phyloP scores from a whole-genome alignment of 2,329 filamentous ascomycete genomes.

The Davidsoniella virescens region DNA sequence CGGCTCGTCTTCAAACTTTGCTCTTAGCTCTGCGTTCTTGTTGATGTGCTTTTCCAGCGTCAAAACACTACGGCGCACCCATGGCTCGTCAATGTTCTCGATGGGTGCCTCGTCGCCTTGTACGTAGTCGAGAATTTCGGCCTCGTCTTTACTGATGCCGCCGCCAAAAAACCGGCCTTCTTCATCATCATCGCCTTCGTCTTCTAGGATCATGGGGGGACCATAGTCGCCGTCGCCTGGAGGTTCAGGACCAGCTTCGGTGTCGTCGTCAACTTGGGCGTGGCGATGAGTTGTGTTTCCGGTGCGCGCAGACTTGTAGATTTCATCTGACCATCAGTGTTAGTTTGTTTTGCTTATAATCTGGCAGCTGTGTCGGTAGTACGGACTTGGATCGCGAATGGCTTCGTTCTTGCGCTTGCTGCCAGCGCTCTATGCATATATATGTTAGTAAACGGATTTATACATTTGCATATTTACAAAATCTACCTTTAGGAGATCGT shows the following conservation, averaged over 20 bases:
- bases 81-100: conserved; percentile 68
- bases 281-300: conserved; percentile 27
- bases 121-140: conserved; percentile 74
- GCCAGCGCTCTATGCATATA: conserved; percentile 5
- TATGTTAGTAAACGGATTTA: conserved; percentile 15
- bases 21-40: conserved; percentile 78
- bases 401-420: conserved; percentile 50
- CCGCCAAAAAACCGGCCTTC: conserved; percentile 93
- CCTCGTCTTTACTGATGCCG: conserved; percentile 67
- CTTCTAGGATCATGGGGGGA: conserved; percentile 27
- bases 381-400: conserved; percentile 44
- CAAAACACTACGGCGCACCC: conserved; percentile 67
- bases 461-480: background rate
- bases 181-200: conserved; percentile 37
- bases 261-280: conserved; percentile 27
- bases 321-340: conserved; percentile 28
- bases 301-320: conserved; percentile 47
- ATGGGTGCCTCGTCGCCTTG: conserved; percentile 37
- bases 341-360: background rate
- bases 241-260: conserved; percentile 31
- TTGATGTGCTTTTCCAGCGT: conserved; percentile 82
- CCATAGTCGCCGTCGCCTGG: conserved; percentile 31
- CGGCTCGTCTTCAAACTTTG: conserved; percentile 66
- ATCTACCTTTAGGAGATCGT: conserved; percentile 40
- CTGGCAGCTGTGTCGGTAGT: background rate